Evolutionary conservation across 352 stramenopile species (phyloP).

Genomic region (Phytophthora capsici): DNA sequence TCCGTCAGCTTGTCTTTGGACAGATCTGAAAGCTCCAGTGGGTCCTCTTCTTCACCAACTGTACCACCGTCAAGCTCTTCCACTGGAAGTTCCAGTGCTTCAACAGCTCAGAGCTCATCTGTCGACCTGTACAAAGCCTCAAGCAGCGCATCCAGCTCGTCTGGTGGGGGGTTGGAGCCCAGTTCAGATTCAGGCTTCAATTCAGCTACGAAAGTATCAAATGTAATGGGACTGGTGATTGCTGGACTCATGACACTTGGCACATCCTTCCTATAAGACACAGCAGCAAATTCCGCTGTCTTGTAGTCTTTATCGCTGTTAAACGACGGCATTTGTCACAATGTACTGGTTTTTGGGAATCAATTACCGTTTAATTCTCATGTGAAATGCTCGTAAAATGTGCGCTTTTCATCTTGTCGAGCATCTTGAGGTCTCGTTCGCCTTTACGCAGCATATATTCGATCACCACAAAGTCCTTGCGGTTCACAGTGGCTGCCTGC

Average conservation of each 20-base stretch:
- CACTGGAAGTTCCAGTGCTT: background rate
- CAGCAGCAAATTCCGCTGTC: background rate
- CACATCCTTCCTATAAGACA: slow-evolving; percentile 3
- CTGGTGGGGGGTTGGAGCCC: background rate
- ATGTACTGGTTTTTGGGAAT: background rate
- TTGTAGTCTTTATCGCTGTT: background rate
- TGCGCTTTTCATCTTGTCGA: slow-evolving; percentile 69
- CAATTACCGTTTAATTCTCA: slow-evolving; percentile 6
- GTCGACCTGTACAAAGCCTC: background rate
- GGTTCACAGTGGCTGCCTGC: slow-evolving; percentile 59
- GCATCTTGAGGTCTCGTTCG: slow-evolving; percentile 84
- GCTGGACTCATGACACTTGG: background rate
- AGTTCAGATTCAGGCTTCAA: slow-evolving; percentile 12
- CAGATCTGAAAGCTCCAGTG: slow-evolving; percentile 6
- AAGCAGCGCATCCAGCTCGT: slow-evolving; percentile 2
- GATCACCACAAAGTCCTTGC: slow-evolving; percentile 83
- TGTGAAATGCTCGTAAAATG: slow-evolving; percentile 56
- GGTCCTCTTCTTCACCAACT: background rate
- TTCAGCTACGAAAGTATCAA: slow-evolving; percentile 3
- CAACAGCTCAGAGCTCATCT: slow-evolving; percentile 12
- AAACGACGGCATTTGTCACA: background rate
- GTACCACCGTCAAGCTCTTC: background rate
- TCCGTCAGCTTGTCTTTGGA: slow-evolving; percentile 15
- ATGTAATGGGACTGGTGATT: background rate
- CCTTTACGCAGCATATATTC: slow-evolving; percentile 89